Conservation (phyloP, 129 eudicot species). For the Sambucus nigra region DNA sequence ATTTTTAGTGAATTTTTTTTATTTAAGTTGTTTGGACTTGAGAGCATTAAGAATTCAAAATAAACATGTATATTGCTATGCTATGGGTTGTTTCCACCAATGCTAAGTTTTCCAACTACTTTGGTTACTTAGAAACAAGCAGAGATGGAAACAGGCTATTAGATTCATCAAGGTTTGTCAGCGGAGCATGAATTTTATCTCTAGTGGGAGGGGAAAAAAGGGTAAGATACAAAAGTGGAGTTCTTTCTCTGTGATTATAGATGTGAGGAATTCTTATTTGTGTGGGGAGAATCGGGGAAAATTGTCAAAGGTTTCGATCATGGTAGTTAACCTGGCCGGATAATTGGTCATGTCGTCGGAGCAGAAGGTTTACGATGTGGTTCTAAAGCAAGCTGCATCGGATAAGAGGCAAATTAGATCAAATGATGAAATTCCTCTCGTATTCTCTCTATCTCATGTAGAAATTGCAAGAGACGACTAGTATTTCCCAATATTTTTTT, state of each 20-base stretch:
- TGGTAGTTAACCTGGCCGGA: constrained; percentile 69
- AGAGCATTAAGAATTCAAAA: too few species aligned
- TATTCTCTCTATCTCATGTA: too few species aligned
- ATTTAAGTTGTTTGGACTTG: constrained; percentile 10
- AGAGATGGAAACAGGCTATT: constrained; percentile 22
- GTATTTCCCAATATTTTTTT: too few species aligned
- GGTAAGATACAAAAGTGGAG: constrained; percentile 27
- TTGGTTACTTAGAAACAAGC: constrained; percentile 44
- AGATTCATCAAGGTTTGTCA: constrained; percentile 15
- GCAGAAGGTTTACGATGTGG: constrained; percentile 90
- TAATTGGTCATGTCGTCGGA: constrained; percentile 69
- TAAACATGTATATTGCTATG: constrained; percentile 76
- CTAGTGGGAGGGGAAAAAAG: constrained; percentile 29
- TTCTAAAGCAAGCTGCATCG: constrained; percentile 92
- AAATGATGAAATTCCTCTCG: constrained; percentile 24
- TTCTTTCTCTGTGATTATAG: constrained; percentile 23
- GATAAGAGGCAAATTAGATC: constrained; percentile 49
- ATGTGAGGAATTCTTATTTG: constrained; percentile 24
- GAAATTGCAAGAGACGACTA: too few species aligned
- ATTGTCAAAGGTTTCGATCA: constrained; percentile 32
- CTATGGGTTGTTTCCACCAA: constrained; percentile 66
- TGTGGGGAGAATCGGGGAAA: constrained; percentile 32
- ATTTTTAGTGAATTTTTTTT: neutral
- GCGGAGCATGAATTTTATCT: constrained; percentile 20
- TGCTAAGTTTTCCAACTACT: constrained; percentile 43